Conservation (phyloP, 352 stramenopile species). For the Peronospora farinosa region DNA sequence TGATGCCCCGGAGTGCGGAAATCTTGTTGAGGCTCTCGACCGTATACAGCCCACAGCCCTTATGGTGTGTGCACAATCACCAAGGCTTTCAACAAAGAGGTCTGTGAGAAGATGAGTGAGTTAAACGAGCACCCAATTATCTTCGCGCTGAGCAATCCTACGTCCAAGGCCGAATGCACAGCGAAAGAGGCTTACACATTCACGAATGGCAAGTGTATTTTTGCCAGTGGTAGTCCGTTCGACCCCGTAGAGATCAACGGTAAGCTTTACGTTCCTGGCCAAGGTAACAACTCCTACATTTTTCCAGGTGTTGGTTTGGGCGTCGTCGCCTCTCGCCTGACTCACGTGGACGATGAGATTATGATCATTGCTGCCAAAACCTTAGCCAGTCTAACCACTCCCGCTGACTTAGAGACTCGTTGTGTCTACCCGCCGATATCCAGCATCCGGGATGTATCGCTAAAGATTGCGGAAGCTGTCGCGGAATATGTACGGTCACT, state of each 20-base stretch:
- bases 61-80: conserved; percentile 92
- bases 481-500: conserved; percentile 50
- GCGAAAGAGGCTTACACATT: conserved; percentile 95
- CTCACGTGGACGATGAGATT: conserved; percentile 71
- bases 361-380: conserved; percentile 80
- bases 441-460: conserved; percentile 88
- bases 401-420: conserved; percentile 87
- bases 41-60: conserved; percentile 90
- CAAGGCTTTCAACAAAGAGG: conserved; percentile 84
- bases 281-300: conserved; percentile 96
- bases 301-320: conserved; percentile 95
- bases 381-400: conserved; percentile 64
- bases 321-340: conserved; percentile 82
- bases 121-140: conserved; percentile 92
- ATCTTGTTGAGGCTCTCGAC: conserved; percentile 71
- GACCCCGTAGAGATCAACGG: conserved; percentile 88
- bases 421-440: conserved; percentile 91
- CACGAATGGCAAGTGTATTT: conserved; percentile 92
- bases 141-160: conserved; percentile 96
- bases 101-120: conserved; percentile 86
- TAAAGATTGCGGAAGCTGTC: conserved; percentile 89
- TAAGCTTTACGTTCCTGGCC: conserved; percentile 73
- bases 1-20: conserved; percentile 55
- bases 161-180: conserved; percentile 95
- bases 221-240: conserved; percentile 95